These are phyloP conservation scores for Diutina ranongensis DNA, from an alignment of 1,139 yeast genomes.

Conservation along the genomic window DNA sequence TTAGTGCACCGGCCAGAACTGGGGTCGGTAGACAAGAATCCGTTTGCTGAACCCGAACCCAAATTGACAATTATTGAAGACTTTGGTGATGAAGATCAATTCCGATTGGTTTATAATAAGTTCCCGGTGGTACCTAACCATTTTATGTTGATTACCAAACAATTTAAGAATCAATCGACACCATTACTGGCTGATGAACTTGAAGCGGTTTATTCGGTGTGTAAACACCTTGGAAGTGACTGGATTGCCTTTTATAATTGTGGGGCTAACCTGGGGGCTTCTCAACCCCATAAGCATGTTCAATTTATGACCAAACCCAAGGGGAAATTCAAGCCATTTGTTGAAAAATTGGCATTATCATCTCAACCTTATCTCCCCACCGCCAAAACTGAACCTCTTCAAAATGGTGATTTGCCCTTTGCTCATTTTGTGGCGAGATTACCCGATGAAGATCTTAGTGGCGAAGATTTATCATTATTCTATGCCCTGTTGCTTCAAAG, in stretches of 20 bases:
- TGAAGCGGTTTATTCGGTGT: conserved; percentile 40
- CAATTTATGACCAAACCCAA: conserved; percentile 52
- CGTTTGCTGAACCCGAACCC: conserved; percentile 75
- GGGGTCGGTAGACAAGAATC: conserved; percentile 37
- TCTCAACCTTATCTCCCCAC: conserved; percentile 45
- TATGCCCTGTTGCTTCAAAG: conserved; percentile 66
- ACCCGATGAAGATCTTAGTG: conserved; percentile 36
- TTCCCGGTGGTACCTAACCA: conserved; percentile 78
- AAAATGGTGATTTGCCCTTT: conserved; percentile 52
- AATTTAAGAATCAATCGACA: conserved; percentile 58
- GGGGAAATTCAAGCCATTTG: conserved; percentile 40
- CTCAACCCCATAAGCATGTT: conserved; percentile 85
- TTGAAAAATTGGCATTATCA: conserved; percentile 38
- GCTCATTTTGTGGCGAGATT: conserved; percentile 72
- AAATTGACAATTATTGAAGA: conserved; percentile 48
- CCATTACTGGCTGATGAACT: conserved; percentile 65
- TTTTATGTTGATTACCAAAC: conserved; percentile 63
- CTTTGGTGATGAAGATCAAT: conserved; percentile 36
- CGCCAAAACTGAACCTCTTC: conserved; percentile 45
- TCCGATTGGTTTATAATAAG: conserved; percentile 67
- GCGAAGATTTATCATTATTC: conserved; percentile 46
- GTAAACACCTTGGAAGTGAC: conserved; percentile 21
- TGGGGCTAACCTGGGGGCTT: conserved; percentile 83
- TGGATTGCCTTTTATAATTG: conserved; percentile 79
- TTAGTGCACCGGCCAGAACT: conserved; percentile 48